phyloP scores from a whole-genome alignment of 2,329 filamentous ascomycete genomes.

The Camillea tinctor region DNA sequence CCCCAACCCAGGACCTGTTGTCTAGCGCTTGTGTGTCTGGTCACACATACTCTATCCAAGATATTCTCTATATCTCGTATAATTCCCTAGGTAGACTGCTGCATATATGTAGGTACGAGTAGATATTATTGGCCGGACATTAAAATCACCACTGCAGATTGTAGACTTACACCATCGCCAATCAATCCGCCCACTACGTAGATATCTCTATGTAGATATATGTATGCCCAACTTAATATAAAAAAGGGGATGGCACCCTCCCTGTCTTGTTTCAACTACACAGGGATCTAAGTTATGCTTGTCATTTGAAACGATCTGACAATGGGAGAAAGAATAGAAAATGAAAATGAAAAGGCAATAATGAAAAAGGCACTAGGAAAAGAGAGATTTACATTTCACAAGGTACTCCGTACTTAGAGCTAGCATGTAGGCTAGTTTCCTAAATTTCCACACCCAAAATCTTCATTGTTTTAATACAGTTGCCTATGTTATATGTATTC shows the following conservation, averaged over 20 bases:
- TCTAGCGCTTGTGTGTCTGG: neutral
- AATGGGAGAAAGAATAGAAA: neutral
- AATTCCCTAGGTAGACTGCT: neutral
- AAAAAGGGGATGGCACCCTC: neutral
- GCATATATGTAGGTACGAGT: neutral
- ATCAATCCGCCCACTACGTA: no score
- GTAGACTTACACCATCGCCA: neutral
- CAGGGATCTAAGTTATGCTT: neutral
- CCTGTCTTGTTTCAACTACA: neutral
- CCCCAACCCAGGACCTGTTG: neutral
- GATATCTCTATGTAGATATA: no score
- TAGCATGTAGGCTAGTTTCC: neutral
- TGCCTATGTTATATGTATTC: no score
- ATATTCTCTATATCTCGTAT: neutral
- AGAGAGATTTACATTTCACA: neutral
- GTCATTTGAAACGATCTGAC: conserved; percentile 3
- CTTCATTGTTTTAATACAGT: no score
- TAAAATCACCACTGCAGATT: neutral
- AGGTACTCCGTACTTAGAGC: neutral
- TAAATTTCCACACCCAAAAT: neutral
- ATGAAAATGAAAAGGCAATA: neutral
- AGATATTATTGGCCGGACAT: neutral
- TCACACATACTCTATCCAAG: neutral
- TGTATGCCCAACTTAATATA: neutral
- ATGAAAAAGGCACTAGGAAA: neutral